These are phyloP conservation scores for Eragrostis tef DNA, from an alignment of 202 grass and related monocot genomes.

Conservation along the genomic window DNA sequence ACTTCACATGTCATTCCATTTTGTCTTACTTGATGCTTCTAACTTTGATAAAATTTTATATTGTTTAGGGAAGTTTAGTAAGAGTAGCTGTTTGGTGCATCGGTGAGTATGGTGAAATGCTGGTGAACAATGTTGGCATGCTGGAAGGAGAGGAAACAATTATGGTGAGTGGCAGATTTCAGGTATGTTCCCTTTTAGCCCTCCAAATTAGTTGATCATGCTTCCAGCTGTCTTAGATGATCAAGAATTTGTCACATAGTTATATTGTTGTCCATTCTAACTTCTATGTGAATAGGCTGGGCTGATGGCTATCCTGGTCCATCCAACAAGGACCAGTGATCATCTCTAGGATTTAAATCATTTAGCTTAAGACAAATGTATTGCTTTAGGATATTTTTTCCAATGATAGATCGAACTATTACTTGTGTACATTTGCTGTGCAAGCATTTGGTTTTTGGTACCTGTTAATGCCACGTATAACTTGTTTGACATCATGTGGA, in stretches of 20 bases:
- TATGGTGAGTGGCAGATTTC: constrained; percentile 61
- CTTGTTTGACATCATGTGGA: constrained; percentile 5
- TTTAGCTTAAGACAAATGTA: constrained; percentile 24
- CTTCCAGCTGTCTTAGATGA: constrained; percentile 4
- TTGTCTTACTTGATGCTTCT: constrained; percentile 4
- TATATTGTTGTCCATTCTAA: constrained; percentile 26
- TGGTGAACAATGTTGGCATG: constrained; percentile 85
- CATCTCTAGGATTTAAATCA: constrained; percentile 21
- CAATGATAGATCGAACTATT: neutral
- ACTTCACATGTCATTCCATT: constrained; percentile 27
- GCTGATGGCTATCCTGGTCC: neutral
- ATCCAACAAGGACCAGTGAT: constrained; percentile 19
- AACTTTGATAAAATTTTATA: constrained; percentile 39
- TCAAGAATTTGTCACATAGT: constrained; percentile 25
- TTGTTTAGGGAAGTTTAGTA: constrained; percentile 85
- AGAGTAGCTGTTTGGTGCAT: constrained; percentile 94
- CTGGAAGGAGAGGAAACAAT: constrained; percentile 68
- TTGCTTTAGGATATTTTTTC: neutral
- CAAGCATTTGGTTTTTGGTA: constrained; percentile 17
- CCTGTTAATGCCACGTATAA: constrained; percentile 11
- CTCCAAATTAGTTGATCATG: constrained; percentile 17
- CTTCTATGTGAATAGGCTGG: neutral
- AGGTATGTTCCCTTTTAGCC: constrained; percentile 28
- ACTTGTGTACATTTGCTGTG: constrained; percentile 14
- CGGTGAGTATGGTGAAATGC: constrained; percentile 98